Evolutionary conservation across 352 stramenopile genomes (phyloP).

Genomic region (Achlya hypogyna): DNA sequence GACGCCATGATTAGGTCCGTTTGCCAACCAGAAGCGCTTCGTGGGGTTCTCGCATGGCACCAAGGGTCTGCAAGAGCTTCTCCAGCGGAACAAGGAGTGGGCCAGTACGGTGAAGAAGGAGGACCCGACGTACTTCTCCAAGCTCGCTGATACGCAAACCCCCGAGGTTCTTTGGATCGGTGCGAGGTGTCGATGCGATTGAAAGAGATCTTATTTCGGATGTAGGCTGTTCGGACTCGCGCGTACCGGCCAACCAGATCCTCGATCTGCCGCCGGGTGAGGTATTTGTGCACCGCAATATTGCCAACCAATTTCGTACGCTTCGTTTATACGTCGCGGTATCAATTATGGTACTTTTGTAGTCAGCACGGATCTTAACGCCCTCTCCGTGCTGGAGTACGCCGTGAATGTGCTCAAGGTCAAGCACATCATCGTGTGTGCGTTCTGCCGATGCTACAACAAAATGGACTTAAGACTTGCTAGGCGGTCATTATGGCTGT

Average conservation of each 20-base stretch:
- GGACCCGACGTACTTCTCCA: slow-evolving; percentile 74
- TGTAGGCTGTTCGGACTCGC: slow-evolving; percentile 71
- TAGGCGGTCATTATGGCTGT: slow-evolving; percentile 83
- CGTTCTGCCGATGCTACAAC: not conserved
- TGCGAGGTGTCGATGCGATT: not conserved
- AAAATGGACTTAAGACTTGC: not conserved
- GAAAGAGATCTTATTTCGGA: not conserved
- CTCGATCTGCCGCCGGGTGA: slow-evolving; percentile 72
- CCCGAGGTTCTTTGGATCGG: slow-evolving; percentile 87
- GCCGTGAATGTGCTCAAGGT: slow-evolving; percentile 85
- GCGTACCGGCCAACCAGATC: slow-evolving; percentile 81
- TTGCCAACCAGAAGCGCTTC: not conserved
- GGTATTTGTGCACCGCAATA: slow-evolving; percentile 88
- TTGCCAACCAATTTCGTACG: slow-evolving; percentile 48
- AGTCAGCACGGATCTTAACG: slow-evolving; percentile 61
- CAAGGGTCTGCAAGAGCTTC: slow-evolving; percentile 16
- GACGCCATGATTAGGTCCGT: not conserved
- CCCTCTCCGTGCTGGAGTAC: slow-evolving; percentile 66
- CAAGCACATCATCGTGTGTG: slow-evolving; percentile 88
- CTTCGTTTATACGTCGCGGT: not conserved
- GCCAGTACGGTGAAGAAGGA: slow-evolving; percentile 57
- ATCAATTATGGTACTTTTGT: slow-evolving; percentile 15
- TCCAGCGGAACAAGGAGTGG: slow-evolving; percentile 57
- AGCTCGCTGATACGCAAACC: slow-evolving; percentile 62
- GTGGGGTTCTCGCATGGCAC: slow-evolving; percentile 8